Evolutionary conservation across 2,329 filamentous ascomycete genomes (phyloP).

Genomic region (Clonostachys sp.): DNA sequence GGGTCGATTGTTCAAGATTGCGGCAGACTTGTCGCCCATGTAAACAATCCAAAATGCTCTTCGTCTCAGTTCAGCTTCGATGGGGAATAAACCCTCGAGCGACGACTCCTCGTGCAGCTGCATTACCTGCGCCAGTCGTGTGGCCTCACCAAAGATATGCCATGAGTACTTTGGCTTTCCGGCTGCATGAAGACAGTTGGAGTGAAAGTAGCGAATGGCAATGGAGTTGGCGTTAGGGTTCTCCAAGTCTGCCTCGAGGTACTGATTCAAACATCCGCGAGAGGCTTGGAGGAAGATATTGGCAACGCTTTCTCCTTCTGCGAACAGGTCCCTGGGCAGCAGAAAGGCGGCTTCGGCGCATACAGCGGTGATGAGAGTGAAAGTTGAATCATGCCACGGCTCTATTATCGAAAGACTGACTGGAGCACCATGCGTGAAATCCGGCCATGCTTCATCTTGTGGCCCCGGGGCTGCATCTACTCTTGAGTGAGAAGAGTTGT

Average conservation of each 20-base stretch:
- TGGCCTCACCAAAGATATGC: conserved; percentile 38
- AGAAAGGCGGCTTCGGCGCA: conserved; percentile 34
- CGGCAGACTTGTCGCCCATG: conserved; percentile 32
- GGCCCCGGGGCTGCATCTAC: background rate
- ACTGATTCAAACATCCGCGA: conserved; percentile 26
- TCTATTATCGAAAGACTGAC: background rate
- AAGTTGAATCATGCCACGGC: conserved; percentile 26
- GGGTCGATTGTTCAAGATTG: conserved; percentile 30
- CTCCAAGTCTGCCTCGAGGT: conserved; percentile 34
- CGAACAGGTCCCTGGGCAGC: conserved; percentile 30
- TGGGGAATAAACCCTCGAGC: conserved; percentile 19
- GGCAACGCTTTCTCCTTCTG: conserved; percentile 26
- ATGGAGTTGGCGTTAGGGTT: conserved; percentile 34
- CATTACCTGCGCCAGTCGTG: conserved; percentile 34
- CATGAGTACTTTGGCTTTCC: conserved; percentile 36
- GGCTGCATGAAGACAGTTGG: conserved; percentile 35
- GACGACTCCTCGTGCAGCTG: conserved; percentile 33
- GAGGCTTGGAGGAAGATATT: conserved; percentile 32
- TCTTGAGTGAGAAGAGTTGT: no score
- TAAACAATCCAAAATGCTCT: conserved; percentile 32
- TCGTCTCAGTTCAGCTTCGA: conserved; percentile 30
- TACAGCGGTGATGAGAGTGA: conserved; percentile 36
- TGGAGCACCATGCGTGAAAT: conserved; percentile 2
- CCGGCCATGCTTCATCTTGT: background rate
- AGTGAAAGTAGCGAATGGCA: conserved; percentile 37